Percentiles rank a stretch among this genome's conserved stretches.
Conservation (phyloP, 768 basidiomycete species). For the Neoboletus magnificus region DNA sequence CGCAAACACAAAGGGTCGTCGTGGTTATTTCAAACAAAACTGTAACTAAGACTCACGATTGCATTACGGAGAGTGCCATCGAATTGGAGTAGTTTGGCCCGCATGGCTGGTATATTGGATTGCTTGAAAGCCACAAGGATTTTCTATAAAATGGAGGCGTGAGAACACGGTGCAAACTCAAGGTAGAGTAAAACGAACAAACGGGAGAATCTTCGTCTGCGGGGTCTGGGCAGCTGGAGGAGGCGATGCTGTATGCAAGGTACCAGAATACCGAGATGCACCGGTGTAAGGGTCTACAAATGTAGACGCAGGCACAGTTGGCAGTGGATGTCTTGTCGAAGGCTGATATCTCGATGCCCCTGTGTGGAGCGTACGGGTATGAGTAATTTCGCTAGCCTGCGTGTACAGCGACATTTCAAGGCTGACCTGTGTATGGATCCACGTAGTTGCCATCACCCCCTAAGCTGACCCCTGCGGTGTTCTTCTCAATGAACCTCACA, state of each 20-base stretch:
- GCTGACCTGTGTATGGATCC: constrained; percentile 87
- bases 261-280: constrained; percentile 55
- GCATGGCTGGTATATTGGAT: constrained; percentile 76
- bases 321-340: constrained; percentile 31
- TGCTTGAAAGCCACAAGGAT: constrained; percentile 79
- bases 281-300: constrained; percentile 74
- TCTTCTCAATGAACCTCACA: constrained; percentile 90
- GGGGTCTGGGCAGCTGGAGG: constrained; percentile 29
- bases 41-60: constrained; percentile 47
- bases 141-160: constrained; percentile 38
- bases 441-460: constrained; percentile 60
- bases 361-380: constrained; percentile 15
- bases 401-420: not conserved
- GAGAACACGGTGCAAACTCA: not conserved
- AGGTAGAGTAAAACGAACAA: constrained; percentile 35
- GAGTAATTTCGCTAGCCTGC: not conserved
- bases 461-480: constrained; percentile 74
- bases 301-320: constrained; percentile 34
- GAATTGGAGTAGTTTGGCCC: constrained; percentile 72
- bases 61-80: constrained; percentile 64
- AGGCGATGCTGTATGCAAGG: constrained; percentile 36
- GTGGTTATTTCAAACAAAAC: not conserved
- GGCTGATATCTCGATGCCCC: constrained; percentile 66
- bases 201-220: constrained; percentile 47
- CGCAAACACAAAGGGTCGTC: not conserved